Percentiles rank a stretch among this genome's conserved stretches.
Evolutionary conservation across 192 early-diverging fungal species (phyloP).

Genomic region (Podila clonocystis): DNA sequence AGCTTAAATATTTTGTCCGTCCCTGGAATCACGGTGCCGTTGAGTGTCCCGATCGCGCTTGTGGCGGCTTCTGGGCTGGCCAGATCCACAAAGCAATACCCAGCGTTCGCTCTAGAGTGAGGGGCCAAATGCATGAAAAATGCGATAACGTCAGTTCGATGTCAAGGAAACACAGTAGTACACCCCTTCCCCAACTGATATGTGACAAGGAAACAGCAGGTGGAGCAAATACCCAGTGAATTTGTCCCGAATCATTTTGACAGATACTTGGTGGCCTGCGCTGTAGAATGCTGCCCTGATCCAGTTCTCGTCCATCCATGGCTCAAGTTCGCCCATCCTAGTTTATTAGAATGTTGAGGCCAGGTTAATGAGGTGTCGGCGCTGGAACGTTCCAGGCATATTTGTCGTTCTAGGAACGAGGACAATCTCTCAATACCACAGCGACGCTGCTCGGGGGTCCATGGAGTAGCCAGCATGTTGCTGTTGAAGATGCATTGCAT

Average conservation of each 20-base stretch:
- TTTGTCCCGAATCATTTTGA: constrained; percentile 96
- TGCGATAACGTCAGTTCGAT: background rate
- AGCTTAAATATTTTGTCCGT: constrained; percentile 88
- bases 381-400: background rate
- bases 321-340: constrained; percentile 97
- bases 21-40: constrained; percentile 86
- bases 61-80: constrained; percentile 70
- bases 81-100: constrained; percentile 98
- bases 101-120: constrained; percentile 63
- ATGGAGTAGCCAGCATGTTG: constrained; percentile 5
- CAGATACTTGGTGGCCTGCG: constrained; percentile 85
- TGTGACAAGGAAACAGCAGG: background rate
- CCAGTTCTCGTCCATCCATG: constrained; percentile 98
- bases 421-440: background rate
- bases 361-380: background rate
- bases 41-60: constrained; percentile 74
- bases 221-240: constrained; percentile 72
- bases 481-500: background rate
- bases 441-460: background rate
- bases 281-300: constrained; percentile 87
- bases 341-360: background rate
- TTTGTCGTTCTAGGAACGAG: background rate
- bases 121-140: background rate
- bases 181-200: background rate
- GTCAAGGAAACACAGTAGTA: background rate